Base-by-base conservation (phyloP, 192 early-diverging fungal genomes). In the Glomus cerebriforme region DNA sequence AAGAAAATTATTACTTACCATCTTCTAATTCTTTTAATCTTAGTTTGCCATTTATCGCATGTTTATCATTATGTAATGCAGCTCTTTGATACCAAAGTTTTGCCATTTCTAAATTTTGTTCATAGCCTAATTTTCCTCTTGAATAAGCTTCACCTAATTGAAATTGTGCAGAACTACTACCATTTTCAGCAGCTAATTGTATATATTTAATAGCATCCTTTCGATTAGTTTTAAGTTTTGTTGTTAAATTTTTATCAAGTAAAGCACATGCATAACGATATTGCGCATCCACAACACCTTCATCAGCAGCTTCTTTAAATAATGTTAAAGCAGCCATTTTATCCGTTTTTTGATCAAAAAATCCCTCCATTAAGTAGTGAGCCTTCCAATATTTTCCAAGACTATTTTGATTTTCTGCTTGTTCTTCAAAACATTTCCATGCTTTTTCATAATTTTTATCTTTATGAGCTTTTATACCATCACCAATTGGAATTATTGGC, bases 401-500 rank as follows among this genome's bases (percentile, higher is more conserved):
- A 27, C 19, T 19, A 29, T 71, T 47, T 71, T 39, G 37, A 13
- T 45, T 17, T 45, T 71, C 68, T 4, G 68, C 68, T 13, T 71
- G 29, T 47, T 37, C 43, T 2, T 45, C 24, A 47, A 71, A 71
- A 47, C 68, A 71, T 47, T 27, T 26, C 68, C 68, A 71, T 17
- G 68, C 68, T 47, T 43, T 24, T 71, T 68, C 22, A 37, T 37
- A 13, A 9, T 71, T 12, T 15, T 29, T 19, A 19, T 9, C 29
- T 69, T 37, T 68, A 78, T 69, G 47, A 17, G 62, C 63, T 59
- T 58, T 78, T 19, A 58, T 37, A 5, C 77, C 77, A 35, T 78
- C 65, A 26, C 66, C 31, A 47, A 78, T 26, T 24, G 77, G 43
- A 17, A 78, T 49, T n/a, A 78, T 32, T 17, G 13, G 24, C 27